These are phyloP conservation scores for Fusarium luffae DNA, from an alignment of 2,329 filamentous ascomycete genomes.

Conservation along the genomic window DNA sequence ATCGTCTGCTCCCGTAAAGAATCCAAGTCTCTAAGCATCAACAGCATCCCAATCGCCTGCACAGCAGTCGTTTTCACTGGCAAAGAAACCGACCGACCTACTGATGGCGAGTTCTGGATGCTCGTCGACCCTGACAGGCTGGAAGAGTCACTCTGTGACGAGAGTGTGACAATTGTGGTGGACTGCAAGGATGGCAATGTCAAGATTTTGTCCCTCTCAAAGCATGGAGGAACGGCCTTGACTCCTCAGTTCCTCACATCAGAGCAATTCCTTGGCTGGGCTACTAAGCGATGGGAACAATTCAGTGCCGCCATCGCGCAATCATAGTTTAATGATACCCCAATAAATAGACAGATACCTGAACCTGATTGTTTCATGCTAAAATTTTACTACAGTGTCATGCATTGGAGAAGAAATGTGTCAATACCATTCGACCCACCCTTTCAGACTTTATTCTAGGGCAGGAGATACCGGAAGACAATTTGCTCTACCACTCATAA, in stretches of 20 bases:
- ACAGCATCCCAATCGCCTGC: conserved; percentile 77
- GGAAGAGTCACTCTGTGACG: conserved; percentile 86
- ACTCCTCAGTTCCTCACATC: conserved; percentile 74
- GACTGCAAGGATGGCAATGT: conserved; percentile 66
- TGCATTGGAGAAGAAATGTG: conserved; percentile 60
- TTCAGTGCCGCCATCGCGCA: conserved; percentile 49
- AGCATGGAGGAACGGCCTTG: conserved; percentile 80
- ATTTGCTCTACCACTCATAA: conserved; percentile 71
- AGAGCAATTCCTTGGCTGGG: conserved; percentile 61
- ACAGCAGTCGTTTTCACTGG: conserved; percentile 84
- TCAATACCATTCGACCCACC: conserved; percentile 84
- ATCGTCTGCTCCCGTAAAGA: conserved; percentile 77
- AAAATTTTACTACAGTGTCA: background rate
- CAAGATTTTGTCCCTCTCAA: conserved; percentile 78
- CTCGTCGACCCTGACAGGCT: conserved; percentile 89
- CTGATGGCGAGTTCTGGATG: conserved; percentile 73
- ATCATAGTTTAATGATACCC: conserved; percentile 47
- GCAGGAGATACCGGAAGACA: conserved; percentile 87
- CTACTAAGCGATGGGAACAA: conserved; percentile 51
- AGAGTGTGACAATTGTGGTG: conserved; percentile 86
- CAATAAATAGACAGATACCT: conserved; percentile 24
- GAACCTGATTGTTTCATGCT: background rate
- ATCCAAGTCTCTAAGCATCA: conserved; percentile 67
- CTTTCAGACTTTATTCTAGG: conserved; percentile 81
- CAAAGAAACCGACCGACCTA: conserved; percentile 60